Conservation (phyloP, 805 yeast genomes). For the Wickerhamomyces bisporus region DNA sequence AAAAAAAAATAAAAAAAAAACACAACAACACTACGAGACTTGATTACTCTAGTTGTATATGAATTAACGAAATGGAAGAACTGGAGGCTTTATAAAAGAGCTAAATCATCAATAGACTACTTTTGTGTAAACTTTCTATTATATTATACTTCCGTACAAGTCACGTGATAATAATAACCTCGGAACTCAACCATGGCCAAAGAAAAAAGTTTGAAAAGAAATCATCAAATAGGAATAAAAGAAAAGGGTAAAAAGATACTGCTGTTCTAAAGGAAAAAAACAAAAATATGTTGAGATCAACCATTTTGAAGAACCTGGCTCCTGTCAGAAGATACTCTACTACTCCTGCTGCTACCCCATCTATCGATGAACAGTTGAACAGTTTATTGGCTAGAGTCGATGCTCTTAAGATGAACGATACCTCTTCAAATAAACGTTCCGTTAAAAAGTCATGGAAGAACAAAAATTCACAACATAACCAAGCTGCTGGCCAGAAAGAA, state of each 20-base stretch:
- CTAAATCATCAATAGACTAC: too few species aligned
- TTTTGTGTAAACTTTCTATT: too few species aligned
- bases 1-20: too few species aligned
- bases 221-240: neutral
- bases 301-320: neutral
- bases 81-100: too few species aligned
- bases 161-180: too few species aligned
- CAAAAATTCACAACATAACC: neutral
- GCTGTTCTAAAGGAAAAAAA: too few species aligned
- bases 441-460: neutral
- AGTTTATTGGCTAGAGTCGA: neutral
- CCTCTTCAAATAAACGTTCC: neutral
- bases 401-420: neutral
- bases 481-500: neutral
- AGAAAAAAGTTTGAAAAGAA: neutral
- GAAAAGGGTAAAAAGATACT: too few species aligned
- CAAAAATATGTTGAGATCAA: conserved; percentile 1
- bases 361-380: neutral
- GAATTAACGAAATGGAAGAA: too few species aligned
- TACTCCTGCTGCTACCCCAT: neutral
- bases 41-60: too few species aligned
- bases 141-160: too few species aligned
- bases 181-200: too few species aligned
- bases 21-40: too few species aligned
- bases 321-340: neutral